Base-by-base conservation (phyloP, 441 rosid species). In the Aleurites moluccanus region DNA sequence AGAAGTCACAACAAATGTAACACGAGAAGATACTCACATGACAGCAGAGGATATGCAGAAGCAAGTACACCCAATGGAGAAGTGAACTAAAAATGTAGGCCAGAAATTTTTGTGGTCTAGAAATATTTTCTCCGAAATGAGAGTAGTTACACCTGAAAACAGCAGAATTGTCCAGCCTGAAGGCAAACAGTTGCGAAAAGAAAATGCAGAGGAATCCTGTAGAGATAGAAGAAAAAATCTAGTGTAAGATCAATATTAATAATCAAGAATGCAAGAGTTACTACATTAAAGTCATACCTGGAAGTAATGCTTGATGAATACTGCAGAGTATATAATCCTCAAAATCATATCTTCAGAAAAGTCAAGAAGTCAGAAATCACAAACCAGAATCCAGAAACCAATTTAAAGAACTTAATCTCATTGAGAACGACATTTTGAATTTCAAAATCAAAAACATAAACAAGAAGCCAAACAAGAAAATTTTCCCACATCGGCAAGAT, bases 311-410 rank as follows among this genome's bases (percentile, higher is more conserved):
- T 79, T 85, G 81, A 92, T 92, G 83, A 92, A 92, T 44, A 64
- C 49, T 62, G 89, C 92, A 69, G 94, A 90, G 80, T 89, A 96
- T 18, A 80, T 73, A 68, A 93, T 92, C 87, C 98, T 89, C 78
- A 86, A 80, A 61, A 80, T 81, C 98, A 90, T 90, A 88, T 93
- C 98, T 91, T 78, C 70, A 62, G 8, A 73, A 65, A 45, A 76
- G 91, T 91, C 80, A 88, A 92, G 94, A 77, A 78, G 81, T 38
- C 68, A 68, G n/a, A 61, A n/a, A 61, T 6, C 40, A n/a, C n/a
- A 5, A 38, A 38, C 40, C 8, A 38, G 40, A 38, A 38, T 9
- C 40, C 40, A 38, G 40, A 38, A 38, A 38, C 21, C 59, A 6
- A 47, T 14, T 16, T 38, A 56, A 57, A 35, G 20, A 55, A 56